phyloP scores from a whole-genome alignment of 306 rosid species.

The Phaseolus lunatus region DNA sequence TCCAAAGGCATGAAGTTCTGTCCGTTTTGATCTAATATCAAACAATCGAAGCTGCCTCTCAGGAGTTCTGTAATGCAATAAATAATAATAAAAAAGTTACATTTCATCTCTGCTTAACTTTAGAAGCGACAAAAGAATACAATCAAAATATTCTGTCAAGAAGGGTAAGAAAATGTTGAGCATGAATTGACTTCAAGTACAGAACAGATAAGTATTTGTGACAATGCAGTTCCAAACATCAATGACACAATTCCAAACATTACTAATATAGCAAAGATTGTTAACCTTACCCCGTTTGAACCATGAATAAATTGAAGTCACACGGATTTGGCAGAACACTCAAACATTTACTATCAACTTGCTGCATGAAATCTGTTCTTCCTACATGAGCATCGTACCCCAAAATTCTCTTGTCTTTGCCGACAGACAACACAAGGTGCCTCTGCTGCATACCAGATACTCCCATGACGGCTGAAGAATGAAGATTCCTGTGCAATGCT shows the following conservation, averaged over 20 bases:
- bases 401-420: constrained; percentile 77
- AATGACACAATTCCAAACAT: too few species aligned
- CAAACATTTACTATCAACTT: constrained; percentile 86
- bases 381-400: constrained; percentile 66
- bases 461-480: constrained; percentile 93
- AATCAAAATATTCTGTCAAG: too few species aligned
- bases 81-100: too few species aligned
- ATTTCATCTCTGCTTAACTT: too few species aligned
- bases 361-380: constrained; percentile 67
- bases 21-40: constrained; percentile 67
- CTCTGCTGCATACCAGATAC: constrained; percentile 80
- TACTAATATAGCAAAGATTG: too few species aligned
- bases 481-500: constrained; percentile 64
- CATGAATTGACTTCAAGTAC: too few species aligned
- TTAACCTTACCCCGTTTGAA: constrained; percentile 85
- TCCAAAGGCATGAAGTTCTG: constrained; percentile 79
- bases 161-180: too few species aligned
- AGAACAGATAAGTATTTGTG: too few species aligned
- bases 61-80: constrained; percentile 58
- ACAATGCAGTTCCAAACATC: too few species aligned
- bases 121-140: too few species aligned
- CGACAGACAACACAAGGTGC: constrained; percentile 70
- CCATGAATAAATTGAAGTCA: constrained; percentile 90
- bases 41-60: constrained; percentile 77
- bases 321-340: constrained; percentile 79